These are phyloP conservation scores for Aspergillus hancockii DNA, from an alignment of 495 filamentous ascomycete genomes.

Conservation along the genomic window DNA sequence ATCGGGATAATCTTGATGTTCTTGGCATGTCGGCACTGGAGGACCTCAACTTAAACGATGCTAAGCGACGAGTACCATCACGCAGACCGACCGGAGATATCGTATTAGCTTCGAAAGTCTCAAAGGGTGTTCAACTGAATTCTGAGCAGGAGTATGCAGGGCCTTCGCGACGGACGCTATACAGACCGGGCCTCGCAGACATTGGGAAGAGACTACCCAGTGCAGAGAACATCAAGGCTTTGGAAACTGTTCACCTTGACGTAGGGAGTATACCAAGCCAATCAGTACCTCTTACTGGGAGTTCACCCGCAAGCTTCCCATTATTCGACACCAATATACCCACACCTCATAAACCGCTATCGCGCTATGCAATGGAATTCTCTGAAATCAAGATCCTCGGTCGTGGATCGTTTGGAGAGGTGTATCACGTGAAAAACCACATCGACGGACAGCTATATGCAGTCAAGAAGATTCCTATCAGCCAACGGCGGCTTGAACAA, in stretches of 20 bases:
- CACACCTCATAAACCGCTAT: constrained; percentile 25
- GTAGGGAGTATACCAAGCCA: constrained; percentile 23
- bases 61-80: constrained; percentile 12
- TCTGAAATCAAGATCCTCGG: constrained; percentile 46
- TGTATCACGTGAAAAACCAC: constrained; percentile 52
- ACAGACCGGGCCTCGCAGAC: constrained; percentile 13
- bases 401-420: constrained; percentile 54
- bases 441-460: constrained; percentile 55
- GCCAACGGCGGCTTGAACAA: constrained; percentile 45
- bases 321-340: constrained; percentile 29
- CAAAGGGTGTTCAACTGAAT: constrained; percentile 12
- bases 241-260: constrained; percentile 29
- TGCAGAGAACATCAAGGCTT: constrained; percentile 18
- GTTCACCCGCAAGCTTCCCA: constrained; percentile 38
- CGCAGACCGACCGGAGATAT: constrained; percentile 25
- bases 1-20: constrained; percentile 45
- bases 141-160: constrained; percentile 7
- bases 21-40: constrained; percentile 41
- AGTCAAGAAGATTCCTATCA: constrained; percentile 55
- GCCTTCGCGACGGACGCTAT: constrained; percentile 12
- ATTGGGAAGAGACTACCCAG: constrained; percentile 23
- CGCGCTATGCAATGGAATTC: constrained; percentile 47
- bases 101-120: constrained; percentile 24
- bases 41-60: constrained; percentile 32
- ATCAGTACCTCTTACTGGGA: constrained; percentile 32